These are phyloP conservation scores for Stemphylium beticola DNA, from an alignment of 2,329 filamentous ascomycete species.

Conservation along the genomic window DNA sequence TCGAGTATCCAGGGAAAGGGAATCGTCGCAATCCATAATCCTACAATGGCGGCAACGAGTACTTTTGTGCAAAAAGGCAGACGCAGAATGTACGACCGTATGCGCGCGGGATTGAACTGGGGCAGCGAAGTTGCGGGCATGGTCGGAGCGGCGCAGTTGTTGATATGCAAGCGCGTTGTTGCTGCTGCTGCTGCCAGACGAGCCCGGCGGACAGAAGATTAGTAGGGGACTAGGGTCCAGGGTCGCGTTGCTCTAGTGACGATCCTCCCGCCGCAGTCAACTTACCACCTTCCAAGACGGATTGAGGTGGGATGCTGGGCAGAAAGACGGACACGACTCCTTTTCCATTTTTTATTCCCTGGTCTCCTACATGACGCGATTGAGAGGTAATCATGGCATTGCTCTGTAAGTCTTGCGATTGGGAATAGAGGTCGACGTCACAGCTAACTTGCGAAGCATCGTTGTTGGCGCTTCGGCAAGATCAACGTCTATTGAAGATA, in stretches of 20 bases:
- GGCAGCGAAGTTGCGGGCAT: conserved; percentile 53
- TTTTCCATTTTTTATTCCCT: conserved; percentile 7
- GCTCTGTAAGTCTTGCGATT: conserved; percentile 35
- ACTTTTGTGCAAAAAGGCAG: conserved; percentile 86
- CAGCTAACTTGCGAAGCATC: conserved; percentile 52
- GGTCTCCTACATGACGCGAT: conserved; percentile 8
- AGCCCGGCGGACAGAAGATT: conserved; percentile 12
- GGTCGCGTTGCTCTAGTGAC: conserved; percentile 19
- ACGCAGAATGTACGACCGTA: conserved; percentile 81
- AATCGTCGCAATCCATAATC: conserved; percentile 72
- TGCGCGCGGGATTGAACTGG: conserved; percentile 72
- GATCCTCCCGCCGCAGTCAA: conserved; percentile 20
- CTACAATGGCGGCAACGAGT: conserved; percentile 69
- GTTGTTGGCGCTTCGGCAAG: conserved; percentile 73
- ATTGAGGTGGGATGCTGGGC: conserved; percentile 20
- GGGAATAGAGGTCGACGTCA: background rate
- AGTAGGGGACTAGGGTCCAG: conserved; percentile 21
- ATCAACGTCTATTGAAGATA: conserved; percentile 80
- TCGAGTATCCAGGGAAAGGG: conserved; percentile 74
- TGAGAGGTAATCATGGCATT: conserved; percentile 40
- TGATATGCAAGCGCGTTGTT: conserved; percentile 21
- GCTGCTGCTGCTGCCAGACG: conserved; percentile 3
- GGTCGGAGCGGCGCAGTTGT: conserved; percentile 14
- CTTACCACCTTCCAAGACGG: conserved; percentile 19
- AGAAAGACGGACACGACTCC: conserved; percentile 18